Conservation (phyloP, 768 basidiomycete species). For the Podaxis sp. region DNA sequence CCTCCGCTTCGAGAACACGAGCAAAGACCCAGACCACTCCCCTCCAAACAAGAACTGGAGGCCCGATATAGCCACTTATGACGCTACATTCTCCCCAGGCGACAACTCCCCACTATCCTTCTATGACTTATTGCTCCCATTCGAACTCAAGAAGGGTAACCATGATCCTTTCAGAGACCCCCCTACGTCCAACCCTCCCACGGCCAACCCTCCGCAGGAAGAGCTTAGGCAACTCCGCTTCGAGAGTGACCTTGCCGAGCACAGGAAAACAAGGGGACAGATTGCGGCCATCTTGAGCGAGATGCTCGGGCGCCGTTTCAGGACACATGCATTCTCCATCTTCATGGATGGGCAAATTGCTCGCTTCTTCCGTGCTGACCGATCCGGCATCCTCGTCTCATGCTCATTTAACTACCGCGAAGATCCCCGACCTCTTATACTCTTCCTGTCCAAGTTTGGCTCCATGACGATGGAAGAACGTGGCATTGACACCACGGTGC, state of each 20-base stretch:
- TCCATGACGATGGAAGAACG: slow-evolving; percentile 17
- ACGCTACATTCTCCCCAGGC: too few relatives aligned
- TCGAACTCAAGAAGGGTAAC: slow-evolving; percentile 19
- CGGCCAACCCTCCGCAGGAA: neutral
- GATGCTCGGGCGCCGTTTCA: slow-evolving; percentile 26
- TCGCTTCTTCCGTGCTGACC: slow-evolving; percentile 33
- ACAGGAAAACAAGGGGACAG: slow-evolving; percentile 22
- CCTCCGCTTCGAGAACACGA: too few relatives aligned
- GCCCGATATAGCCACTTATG: too few relatives aligned
- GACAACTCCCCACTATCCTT: neutral
- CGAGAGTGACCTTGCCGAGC: neutral
- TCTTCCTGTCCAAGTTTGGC: slow-evolving; percentile 30
- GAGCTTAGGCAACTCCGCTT: neutral
- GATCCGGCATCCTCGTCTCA: slow-evolving; percentile 31
- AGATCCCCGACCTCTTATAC: slow-evolving; percentile 22
- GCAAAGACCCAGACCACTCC: too few relatives aligned
- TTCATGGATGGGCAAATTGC: slow-evolving; percentile 23
- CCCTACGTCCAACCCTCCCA: neutral
- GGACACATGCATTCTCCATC: slow-evolving; percentile 27
- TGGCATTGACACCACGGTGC: slow-evolving; percentile 29
- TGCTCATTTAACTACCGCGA: slow-evolving; percentile 24
- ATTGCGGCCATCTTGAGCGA: slow-evolving; percentile 22
- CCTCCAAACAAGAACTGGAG: too few relatives aligned
- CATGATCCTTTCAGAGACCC: slow-evolving; percentile 19
- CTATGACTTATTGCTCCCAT: neutral